phyloP scores from a whole-genome alignment of 495 filamentous ascomycete species.

The Podospora pseudocomata region DNA sequence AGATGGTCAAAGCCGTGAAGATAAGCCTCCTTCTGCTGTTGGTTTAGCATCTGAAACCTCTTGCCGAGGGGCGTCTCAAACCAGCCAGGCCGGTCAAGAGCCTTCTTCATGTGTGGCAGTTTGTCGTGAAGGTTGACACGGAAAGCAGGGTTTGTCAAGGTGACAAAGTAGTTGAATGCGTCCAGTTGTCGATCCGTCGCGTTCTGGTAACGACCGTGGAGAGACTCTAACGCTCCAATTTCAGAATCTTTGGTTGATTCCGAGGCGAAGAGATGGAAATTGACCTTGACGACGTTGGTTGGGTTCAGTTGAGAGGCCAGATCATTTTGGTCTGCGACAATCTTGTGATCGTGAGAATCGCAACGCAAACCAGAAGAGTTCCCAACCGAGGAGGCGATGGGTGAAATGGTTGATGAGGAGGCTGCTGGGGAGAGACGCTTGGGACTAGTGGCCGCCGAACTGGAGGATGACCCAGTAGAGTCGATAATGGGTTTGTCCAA shows the following conservation, averaged over 20 bases:
- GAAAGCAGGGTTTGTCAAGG: neutral
- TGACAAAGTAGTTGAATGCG: neutral
- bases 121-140: neutral
- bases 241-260: neutral
- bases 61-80: neutral
- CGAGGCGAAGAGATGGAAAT: neutral
- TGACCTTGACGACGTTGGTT: neutral
- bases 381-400: neutral
- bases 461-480: neutral
- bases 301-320: neutral
- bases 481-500: neutral
- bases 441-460: too few species aligned
- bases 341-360: neutral
- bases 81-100: neutral
- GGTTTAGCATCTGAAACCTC: slow-evolving; percentile 7
- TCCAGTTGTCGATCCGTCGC: neutral
- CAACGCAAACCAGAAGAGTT: neutral
- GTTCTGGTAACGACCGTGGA: neutral
- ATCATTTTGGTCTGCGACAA: too few species aligned
- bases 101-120: neutral
- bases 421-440: neutral
- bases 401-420: neutral
- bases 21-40: slow-evolving; percentile 7
- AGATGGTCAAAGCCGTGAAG: slow-evolving; percentile 14
- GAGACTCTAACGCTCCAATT: neutral